phyloP scores from a whole-genome alignment of 352 stramenopile species.

The Globisporangium canariense region DNA sequence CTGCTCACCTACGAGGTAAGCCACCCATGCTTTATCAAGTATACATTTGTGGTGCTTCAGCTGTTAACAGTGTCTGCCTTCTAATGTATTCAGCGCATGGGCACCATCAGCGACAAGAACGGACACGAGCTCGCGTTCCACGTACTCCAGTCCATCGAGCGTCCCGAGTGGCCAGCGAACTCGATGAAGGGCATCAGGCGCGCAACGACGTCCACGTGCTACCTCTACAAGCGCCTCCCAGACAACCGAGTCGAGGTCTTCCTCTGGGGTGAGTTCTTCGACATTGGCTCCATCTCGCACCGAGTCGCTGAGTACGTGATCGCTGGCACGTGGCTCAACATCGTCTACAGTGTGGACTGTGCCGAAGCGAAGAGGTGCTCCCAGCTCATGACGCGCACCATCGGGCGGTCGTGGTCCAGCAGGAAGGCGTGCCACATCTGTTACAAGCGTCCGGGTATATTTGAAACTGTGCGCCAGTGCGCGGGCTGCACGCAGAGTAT shows the following conservation, averaged over 20 bases:
- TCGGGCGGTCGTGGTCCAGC: neutral
- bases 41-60: neutral
- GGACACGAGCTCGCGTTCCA: constrained; percentile 36
- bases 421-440: constrained; percentile 31
- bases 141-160: constrained; percentile 38
- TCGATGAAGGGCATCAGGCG: constrained; percentile 29
- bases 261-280: constrained; percentile 26
- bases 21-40: neutral
- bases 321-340: constrained; percentile 18
- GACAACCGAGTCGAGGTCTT: constrained; percentile 31
- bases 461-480: constrained; percentile 25
- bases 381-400: neutral
- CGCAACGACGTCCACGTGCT: constrained; percentile 29
- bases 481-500: constrained; percentile 30
- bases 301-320: constrained; percentile 15
- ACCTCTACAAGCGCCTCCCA: constrained; percentile 29
- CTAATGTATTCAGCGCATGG: constrained; percentile 20
- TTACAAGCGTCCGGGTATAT: constrained; percentile 16
- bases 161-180: constrained; percentile 37
- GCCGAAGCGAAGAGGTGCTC: constrained; percentile 8
- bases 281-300: constrained; percentile 17
- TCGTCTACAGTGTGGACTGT: constrained; percentile 16
- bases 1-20: constrained; percentile 34
- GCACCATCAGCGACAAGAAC: constrained; percentile 21
- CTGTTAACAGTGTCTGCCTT: constrained; percentile 3